These are phyloP conservation scores for Phytophthora citricola DNA, from an alignment of 352 stramenopile genomes.

Conservation along the genomic window DNA sequence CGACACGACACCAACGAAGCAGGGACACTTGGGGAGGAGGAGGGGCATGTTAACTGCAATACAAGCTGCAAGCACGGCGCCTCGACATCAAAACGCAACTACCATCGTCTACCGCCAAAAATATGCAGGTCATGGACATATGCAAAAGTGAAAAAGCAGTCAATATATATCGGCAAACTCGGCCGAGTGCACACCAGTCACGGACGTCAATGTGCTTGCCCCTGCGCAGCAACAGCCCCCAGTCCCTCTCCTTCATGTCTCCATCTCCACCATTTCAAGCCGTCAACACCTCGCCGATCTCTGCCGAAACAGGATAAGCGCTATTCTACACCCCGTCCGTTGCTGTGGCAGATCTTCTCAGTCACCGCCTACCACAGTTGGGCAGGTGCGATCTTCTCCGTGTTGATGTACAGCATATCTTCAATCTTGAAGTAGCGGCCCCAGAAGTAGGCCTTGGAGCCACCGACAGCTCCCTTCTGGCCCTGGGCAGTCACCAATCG, in stretches of 20 bases:
- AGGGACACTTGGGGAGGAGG: conserved; percentile 3
- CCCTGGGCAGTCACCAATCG: conserved; percentile 63
- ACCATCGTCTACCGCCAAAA: conserved; percentile 38
- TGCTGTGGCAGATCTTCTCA: conserved; percentile 8
- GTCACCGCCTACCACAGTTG: conserved; percentile 71
- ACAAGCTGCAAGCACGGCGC: conserved; percentile 24
- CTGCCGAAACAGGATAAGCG: conserved; percentile 17
- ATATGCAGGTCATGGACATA: conserved; percentile 30
- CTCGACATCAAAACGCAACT: conserved; percentile 42
- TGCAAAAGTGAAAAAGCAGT: conserved; percentile 38
- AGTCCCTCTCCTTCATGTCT: conserved; percentile 5
- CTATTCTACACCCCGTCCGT: conserved; percentile 28
- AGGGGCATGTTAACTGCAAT: conserved; percentile 15
- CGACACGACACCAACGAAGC: conserved; percentile 32
- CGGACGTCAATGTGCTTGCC: conserved; percentile 16
- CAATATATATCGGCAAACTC: conserved; percentile 32
- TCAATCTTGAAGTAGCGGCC: conserved; percentile 85
- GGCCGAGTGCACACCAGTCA: conserved; percentile 28
- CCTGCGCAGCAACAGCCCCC: neutral
- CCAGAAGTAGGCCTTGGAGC: conserved; percentile 89
- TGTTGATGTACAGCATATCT: conserved; percentile 90
- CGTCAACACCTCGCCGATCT: conserved; percentile 19
- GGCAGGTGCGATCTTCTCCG: conserved; percentile 77
- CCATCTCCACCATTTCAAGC: conserved; percentile 21
- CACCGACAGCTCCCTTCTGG: conserved; percentile 68